These are phyloP conservation scores for Myxozyma neotropica DNA, from an alignment of 805 yeast species.

Conservation along the genomic window DNA sequence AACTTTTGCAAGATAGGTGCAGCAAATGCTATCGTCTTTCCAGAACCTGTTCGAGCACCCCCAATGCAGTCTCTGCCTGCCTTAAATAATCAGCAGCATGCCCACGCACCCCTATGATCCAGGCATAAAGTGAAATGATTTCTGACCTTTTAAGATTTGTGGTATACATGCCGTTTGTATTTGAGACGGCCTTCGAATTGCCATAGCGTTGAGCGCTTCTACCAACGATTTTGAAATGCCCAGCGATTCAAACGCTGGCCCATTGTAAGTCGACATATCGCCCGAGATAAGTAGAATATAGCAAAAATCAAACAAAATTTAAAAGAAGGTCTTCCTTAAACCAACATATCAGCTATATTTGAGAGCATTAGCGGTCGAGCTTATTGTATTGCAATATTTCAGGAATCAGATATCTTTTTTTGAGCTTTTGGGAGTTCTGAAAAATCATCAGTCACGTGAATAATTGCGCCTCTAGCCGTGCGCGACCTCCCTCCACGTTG, in stretches of 20 bases:
- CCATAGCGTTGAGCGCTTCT: slow-evolving; percentile 80
- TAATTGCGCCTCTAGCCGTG: neutral
- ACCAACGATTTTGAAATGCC: slow-evolving; percentile 87
- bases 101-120: neutral
- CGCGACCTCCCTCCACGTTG: neutral
- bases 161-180: slow-evolving; percentile 92
- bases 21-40: slow-evolving; percentile 96
- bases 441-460: neutral
- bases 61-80: slow-evolving; percentile 86
- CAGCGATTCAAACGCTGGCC: slow-evolving; percentile 52
- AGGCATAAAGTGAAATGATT: neutral
- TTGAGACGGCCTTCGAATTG: slow-evolving; percentile 77
- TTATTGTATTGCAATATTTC: neutral
- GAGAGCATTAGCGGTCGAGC: too few species aligned
- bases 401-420: neutral
- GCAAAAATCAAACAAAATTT: too few species aligned
- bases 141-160: slow-evolving; percentile 62
- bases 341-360: too few species aligned
- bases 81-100: neutral
- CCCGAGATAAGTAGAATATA: too few species aligned
- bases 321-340: too few species aligned
- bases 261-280: neutral
- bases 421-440: neutral
- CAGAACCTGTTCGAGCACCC: slow-evolving; percentile 97
- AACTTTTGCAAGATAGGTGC: slow-evolving; percentile 95